These are phyloP conservation scores for Yamadazyma songkhlaensis DNA, from an alignment of 1,139 yeast species.

Conservation along the genomic window DNA sequence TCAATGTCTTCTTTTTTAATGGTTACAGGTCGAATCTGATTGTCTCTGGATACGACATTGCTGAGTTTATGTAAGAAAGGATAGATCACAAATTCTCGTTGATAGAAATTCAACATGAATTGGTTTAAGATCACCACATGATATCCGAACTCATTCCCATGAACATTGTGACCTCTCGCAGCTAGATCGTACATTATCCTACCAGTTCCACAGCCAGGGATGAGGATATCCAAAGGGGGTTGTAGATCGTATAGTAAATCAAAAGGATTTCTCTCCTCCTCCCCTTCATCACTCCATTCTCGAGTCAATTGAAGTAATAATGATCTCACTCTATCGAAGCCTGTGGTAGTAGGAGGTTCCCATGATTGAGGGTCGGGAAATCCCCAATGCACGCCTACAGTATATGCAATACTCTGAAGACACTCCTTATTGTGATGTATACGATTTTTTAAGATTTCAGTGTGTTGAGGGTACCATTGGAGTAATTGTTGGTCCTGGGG, in stretches of 20 bases:
- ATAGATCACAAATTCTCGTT: slow-evolving; percentile 37
- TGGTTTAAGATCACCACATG: slow-evolving; percentile 76
- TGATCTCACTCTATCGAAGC: slow-evolving; percentile 61
- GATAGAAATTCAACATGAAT: slow-evolving; percentile 57
- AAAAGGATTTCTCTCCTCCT: slow-evolving; percentile 55
- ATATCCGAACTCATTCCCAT: slow-evolving; percentile 82
- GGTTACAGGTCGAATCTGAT: slow-evolving; percentile 45
- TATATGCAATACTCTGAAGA: slow-evolving; percentile 42
- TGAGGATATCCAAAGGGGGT: slow-evolving; percentile 41
- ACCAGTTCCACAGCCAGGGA: slow-evolving; percentile 84
- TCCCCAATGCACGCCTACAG: slow-evolving; percentile 56
- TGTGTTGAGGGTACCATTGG: slow-evolving; percentile 52
- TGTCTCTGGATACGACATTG: slow-evolving; percentile 40
- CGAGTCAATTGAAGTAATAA: slow-evolving; percentile 63
- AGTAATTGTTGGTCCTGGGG: slow-evolving; percentile 40
- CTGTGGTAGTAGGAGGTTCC: slow-evolving; percentile 42
- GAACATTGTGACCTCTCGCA: slow-evolving; percentile 63
- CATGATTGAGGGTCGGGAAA: slow-evolving; percentile 43
- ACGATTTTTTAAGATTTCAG: slow-evolving; percentile 42
- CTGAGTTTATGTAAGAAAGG: slow-evolving; percentile 58
- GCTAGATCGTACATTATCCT: slow-evolving; percentile 75
- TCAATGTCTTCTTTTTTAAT: slow-evolving; percentile 43
- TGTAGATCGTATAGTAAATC: too few relatives aligned
- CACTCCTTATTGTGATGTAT: slow-evolving; percentile 51
- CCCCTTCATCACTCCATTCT: slow-evolving; percentile 75